Conservation (phyloP, 352 stramenopile genomes). For the Blastocystis sp. region DNA sequence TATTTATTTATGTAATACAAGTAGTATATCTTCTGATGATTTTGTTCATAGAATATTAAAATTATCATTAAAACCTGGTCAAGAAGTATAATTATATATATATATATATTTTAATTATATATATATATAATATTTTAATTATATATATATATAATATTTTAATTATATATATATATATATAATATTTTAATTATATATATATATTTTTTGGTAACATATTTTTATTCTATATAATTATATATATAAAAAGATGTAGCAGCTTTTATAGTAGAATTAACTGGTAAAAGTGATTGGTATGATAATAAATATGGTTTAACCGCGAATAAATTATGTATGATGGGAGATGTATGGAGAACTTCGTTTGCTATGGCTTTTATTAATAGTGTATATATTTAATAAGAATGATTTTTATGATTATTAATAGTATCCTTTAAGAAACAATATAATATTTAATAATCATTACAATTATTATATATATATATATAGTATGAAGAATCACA, state of each 20-base stretch:
- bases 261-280: background rate
- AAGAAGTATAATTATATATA: too few relatives aligned
- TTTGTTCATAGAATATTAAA: too few relatives aligned
- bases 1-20: background rate
- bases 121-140: too few relatives aligned
- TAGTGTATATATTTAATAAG: background rate
- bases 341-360: background rate
- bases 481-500: too few relatives aligned
- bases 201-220: too few relatives aligned
- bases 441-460: conserved; percentile 9
- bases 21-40: too few relatives aligned
- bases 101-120: too few relatives aligned
- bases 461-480: conserved; percentile 80
- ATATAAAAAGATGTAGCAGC: background rate
- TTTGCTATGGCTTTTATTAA: background rate
- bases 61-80: too few relatives aligned
- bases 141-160: too few relatives aligned
- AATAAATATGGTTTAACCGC: conserved; percentile 72
- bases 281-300: conserved; percentile 1
- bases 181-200: too few relatives aligned
- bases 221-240: too few relatives aligned
- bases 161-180: too few relatives aligned
- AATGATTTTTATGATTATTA: background rate
- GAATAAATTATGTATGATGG: conserved; percentile 79
- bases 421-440: background rate